These are phyloP conservation scores for Amborella trichopoda DNA, from an alignment of 164 flowering plant genomes.

Conservation along the genomic window DNA sequence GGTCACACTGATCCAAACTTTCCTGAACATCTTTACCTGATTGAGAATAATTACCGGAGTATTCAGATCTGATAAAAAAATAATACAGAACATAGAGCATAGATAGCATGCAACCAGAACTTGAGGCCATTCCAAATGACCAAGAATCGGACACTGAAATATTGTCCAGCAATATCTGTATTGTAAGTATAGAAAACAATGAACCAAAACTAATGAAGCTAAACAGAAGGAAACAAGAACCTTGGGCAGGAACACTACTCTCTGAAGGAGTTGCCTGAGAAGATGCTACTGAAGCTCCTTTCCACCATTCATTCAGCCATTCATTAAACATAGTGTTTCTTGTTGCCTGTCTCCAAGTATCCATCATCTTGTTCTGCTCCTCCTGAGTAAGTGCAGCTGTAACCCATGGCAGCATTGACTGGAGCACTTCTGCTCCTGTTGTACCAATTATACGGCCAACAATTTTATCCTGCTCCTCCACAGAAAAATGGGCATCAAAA, in stretches of 20 bases:
- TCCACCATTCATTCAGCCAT: slow-evolving; percentile 99
- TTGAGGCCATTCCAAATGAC: too few species aligned
- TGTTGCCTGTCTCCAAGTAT: slow-evolving; percentile 87
- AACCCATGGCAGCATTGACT: slow-evolving; percentile 96
- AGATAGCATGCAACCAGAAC: too few species aligned
- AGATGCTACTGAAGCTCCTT: slow-evolving; percentile 33
- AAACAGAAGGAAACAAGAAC: slow-evolving; percentile 15
- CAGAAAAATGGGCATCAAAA: slow-evolving; percentile 76
- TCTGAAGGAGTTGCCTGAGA: slow-evolving; percentile 24
- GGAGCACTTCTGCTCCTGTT: slow-evolving; percentile 95
- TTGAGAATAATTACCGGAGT: not conserved
- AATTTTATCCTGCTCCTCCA: slow-evolving; percentile 91
- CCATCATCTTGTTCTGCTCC: slow-evolving; percentile 94
- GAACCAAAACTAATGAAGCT: too few species aligned
- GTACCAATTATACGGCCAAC: slow-evolving; percentile 94
- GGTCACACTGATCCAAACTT: slow-evolving; percentile 44
- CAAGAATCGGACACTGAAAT: too few species aligned
- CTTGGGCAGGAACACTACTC: slow-evolving; percentile 33
- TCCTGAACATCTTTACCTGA: slow-evolving; percentile 43
- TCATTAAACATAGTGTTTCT: slow-evolving; percentile 95
- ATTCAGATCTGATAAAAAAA: too few species aligned
- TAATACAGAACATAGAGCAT: slow-evolving; percentile 1
- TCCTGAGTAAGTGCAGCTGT: slow-evolving; percentile 84
- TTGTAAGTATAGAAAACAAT: too few species aligned
- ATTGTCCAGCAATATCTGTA: too few species aligned